Base-by-base conservation (phyloP, 2,329 filamentous ascomycete species). In the Penicillium hesseltinei region DNA sequence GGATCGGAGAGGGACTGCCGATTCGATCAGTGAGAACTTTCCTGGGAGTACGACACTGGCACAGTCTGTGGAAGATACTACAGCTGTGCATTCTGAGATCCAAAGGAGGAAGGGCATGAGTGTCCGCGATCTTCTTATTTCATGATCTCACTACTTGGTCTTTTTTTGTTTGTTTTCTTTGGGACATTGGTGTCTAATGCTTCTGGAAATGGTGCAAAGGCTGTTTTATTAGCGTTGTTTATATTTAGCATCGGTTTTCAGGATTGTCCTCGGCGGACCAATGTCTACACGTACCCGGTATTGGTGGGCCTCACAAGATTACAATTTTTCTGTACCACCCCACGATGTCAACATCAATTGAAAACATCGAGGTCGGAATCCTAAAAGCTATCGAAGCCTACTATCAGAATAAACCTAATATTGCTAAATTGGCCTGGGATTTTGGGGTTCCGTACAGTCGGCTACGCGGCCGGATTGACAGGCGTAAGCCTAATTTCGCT, bases 1-100 rank as follows among this genome's bases (percentile, higher is more conserved):
- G 53, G 91, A 94, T 71, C 84, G 90, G 40, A 81, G 90, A 36
- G 81, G 80, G 38, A 78, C 75, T 5, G 66, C 71, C 1, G 66
- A 72, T 60, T 72, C 71, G 8, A 63, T 68, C 8, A 67, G 57
- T 44, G 70, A 70, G 35, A 63, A 64, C 10, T 63, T 67, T 27
- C 13, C 60, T 2, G 51, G 40, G 17, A 21, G 46, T 19, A 38
- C 46, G 21, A 11, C 31, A 3, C 21, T 29, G 48, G 38, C 29
- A 53, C 46, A 31, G 43, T 29, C 21, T 21, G 55, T 45, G 49
- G 58, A 56, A 31, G 60, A 56, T 11, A 49, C 23, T 11, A 44
- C 33, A 29, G 50, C 45, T 21, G 38, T 39, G 10, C 13, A 29
- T n/a, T 46, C 56, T 25, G 67, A 67, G 8, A 56, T 64, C 6